These are phyloP conservation scores for Scheffersomyces coipomensis DNA, from an alignment of 805 yeast species.

Conservation along the genomic window DNA sequence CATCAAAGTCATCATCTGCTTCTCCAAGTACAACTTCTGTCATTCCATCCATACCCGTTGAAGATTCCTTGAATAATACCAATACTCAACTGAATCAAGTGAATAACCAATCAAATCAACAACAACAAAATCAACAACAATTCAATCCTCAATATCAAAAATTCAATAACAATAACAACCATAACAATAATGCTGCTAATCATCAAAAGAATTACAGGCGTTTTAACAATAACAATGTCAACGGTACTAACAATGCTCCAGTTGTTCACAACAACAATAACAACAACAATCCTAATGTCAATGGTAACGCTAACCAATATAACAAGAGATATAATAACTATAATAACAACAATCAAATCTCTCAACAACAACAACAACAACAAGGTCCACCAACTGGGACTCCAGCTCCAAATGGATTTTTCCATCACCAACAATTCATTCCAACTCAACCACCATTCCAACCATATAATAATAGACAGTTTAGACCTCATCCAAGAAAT, in stretches of 20 bases:
- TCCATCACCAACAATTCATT: conserved; percentile 30
- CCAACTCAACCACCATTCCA: conserved; percentile 15
- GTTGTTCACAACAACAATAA: conserved; percentile 13
- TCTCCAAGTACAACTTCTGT: background rate
- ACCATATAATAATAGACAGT: conserved; percentile 5
- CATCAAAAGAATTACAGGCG: conserved; percentile 26
- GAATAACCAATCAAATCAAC: conserved; percentile 3
- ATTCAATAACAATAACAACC: conserved; percentile 2
- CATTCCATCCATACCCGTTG: background rate
- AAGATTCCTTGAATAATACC: background rate
- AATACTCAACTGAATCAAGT: conserved; percentile 2
- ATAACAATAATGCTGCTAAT: conserved; percentile 1
- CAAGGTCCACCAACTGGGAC: too few relatives aligned
- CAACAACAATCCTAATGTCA: conserved; percentile 4
- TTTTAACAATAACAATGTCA: conserved; percentile 12
- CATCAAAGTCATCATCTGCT: background rate
- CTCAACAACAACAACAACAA: conserved; percentile 9
- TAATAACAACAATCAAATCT: background rate
- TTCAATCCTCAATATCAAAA: conserved; percentile 6
- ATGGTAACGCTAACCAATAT: background rate
- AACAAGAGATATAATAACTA: background rate
- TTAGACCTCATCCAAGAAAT: conserved; percentile 26
- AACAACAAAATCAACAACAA: conserved; percentile 8
- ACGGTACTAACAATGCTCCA: conserved; percentile 13
- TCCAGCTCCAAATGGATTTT: conserved; percentile 29